Evolutionary conservation across 352 stramenopile genomes (phyloP).

Genomic region (Pythium periplocum): DNA sequence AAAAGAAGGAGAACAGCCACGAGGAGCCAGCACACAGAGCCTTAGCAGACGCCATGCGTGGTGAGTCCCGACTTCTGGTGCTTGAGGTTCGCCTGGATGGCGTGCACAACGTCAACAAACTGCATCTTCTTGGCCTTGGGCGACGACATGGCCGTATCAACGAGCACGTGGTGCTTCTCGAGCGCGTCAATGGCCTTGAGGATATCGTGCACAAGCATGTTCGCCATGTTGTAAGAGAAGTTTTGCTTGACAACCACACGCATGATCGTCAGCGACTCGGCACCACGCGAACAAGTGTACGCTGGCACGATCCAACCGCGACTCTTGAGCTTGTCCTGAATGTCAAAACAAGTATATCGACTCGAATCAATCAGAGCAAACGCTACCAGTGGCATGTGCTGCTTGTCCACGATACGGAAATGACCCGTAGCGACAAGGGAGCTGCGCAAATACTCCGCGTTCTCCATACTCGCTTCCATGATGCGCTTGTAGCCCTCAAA

Average conservation of each 20-base stretch:
- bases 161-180: constrained; percentile 70
- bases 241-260: constrained; percentile 90
- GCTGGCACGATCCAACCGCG: constrained; percentile 88
- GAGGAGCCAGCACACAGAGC: no score
- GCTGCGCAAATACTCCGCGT: constrained; percentile 70
- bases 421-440: constrained; percentile 73
- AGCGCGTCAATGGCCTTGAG: constrained; percentile 77
- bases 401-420: constrained; percentile 87
- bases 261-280: constrained; percentile 86
- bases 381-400: constrained; percentile 88
- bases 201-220: constrained; percentile 87
- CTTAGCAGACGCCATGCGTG: constrained; percentile 81
- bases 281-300: constrained; percentile 83
- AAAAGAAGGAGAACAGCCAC: no score
- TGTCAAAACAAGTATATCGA: constrained; percentile 86
- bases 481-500: constrained; percentile 86
- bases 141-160: constrained; percentile 74
- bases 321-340: constrained; percentile 85
- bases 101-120: constrained; percentile 64
- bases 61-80: constrained; percentile 70
- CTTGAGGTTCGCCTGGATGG: constrained; percentile 59
- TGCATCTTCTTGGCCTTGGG: constrained; percentile 67
- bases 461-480: constrained; percentile 88
- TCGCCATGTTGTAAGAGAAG: constrained; percentile 83
- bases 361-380: constrained; percentile 80